Base-by-base conservation (phyloP, 2,329 filamentous ascomycete species). In the Stylonectria norvegica region DNA sequence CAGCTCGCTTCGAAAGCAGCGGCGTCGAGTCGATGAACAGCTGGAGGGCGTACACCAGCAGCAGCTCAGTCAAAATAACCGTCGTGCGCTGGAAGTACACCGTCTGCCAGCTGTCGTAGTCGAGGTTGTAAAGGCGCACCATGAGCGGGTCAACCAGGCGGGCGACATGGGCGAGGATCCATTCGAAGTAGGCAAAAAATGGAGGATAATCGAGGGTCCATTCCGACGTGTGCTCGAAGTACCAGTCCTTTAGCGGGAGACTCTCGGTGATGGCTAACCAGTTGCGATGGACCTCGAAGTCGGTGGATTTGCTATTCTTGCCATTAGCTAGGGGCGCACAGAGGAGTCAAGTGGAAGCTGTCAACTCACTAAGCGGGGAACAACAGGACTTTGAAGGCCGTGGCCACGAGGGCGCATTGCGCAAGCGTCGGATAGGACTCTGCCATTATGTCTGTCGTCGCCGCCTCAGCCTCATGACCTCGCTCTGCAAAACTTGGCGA, bases 191-290 rank as follows among this genome's bases (percentile, higher is more conserved):
- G 53, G 93, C 93, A 61, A 98, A 98, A 69, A 97, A 96, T 6
- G 93, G 93, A 20, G 93, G 93, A 63, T 98, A 98, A 70, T 98
- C 93, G 59, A 98, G 83, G 0, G 93, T 98, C 93, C 93, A 98
- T 88, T 97, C 89, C 43, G 93, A 98, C 2, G 90, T 95, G 69
- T 90, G 85, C 74, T 98, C 93, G 61, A 85, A 90, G 68, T 98
- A 98, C 93, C 93, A 98, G 53, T 94, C 75, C 64, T 86, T 81
- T 36, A 90, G 68, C 3, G 91, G 87, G 15, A 97, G 76, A 47
- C 86, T 95, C 67, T 95, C 76, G 4, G 93, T 97, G 55, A 97
- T 89, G 49, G 93, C 93, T 28, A 98, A 81, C 93, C 93, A 98
- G 72, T 98, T 98, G 52, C 93, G 84, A 68, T 98, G 93, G 40